Base-by-base conservation (phyloP, 768 basidiomycete species). In the Scleroderma citrinum region DNA sequence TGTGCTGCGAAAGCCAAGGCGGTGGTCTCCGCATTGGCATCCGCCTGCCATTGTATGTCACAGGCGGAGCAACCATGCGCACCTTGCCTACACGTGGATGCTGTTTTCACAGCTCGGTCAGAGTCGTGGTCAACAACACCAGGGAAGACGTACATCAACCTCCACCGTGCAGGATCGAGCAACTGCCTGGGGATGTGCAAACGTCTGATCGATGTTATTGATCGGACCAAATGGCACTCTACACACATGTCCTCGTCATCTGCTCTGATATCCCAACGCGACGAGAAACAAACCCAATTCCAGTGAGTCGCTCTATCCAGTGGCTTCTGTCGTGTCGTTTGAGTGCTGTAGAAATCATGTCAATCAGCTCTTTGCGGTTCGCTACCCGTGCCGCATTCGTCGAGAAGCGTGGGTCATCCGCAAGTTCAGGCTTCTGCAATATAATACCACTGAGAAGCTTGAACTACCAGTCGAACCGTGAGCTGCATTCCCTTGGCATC, bases 171-270 rank as follows among this genome's bases (percentile, higher is more conserved):
- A 78, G 45, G 76, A 71, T 43, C 94, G 77, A 24, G 92, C 92
- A 35, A 83, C 60, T 2, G 89, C 90, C 71, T 83, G 82, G 7
- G 92, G 91, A 66, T 96, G 94, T 30, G 81, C 79, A 60, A 96
- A 97, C 3, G 94, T 92, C 65, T 92, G 82, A 51, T 76, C 62
- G 51, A 97, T 90, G 56, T 90, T 85, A 64, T 96, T 96, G 71
- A 97, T 95, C 16, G 94, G 94, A 26, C 87, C 89, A 66, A 86
- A 85, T 7, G 90, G 89, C 21, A 92, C 81, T 11, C 86, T 89
- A 53, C 47, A 40, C 30, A 17, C 21, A 37, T 13, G 17, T 55
- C 39, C 47, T 50, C 21, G 50, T 30, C 40, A n/a, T 50, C 46
- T 26, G 21, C 42, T 39, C 42, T 37, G 52, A 56, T 24, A 41